These are phyloP conservation scores for Trichoderma cornu-damae DNA, from an alignment of 2,329 filamentous ascomycete genomes.

Conservation along the genomic window DNA sequence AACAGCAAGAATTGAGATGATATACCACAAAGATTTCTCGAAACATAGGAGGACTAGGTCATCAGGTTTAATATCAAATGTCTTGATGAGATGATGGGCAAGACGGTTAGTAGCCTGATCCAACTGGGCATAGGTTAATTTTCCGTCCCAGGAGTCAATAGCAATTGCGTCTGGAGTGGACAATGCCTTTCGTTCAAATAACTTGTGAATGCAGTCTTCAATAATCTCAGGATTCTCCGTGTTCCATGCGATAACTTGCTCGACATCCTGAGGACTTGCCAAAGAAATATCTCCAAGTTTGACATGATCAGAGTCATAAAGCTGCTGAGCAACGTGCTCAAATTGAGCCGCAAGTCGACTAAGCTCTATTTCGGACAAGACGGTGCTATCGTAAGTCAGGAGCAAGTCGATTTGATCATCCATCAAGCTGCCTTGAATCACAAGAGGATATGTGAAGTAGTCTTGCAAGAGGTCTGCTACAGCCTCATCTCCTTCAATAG, in stretches of 20 bases:
- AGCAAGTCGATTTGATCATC: not conserved
- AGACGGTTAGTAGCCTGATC: slow-evolving; percentile 6
- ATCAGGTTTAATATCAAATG: not conserved
- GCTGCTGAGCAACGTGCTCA: not conserved
- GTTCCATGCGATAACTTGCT: not conserved
- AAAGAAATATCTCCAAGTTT: slow-evolving; percentile 1
- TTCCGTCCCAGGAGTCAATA: slow-evolving; percentile 11
- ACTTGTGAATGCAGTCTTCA: not conserved
- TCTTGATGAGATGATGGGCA: not conserved
- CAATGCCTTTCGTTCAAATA: slow-evolving; percentile 28
- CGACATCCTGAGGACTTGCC: not conserved
- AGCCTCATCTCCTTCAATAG: not conserved
- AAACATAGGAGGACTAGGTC: slow-evolving; percentile 8
- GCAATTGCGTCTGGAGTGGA: not conserved
- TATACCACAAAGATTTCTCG: slow-evolving; percentile 22
- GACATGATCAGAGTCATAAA: not conserved
- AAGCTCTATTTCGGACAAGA: not conserved
- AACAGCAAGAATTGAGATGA: slow-evolving; percentile 24
- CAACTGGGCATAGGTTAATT: slow-evolving; percentile 13
- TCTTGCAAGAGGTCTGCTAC: not conserved
- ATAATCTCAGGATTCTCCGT: not conserved
- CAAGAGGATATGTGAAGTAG: slow-evolving; percentile 11
- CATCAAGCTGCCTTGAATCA: not conserved
- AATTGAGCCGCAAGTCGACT: not conserved
- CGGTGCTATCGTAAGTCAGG: not conserved